Percentiles rank a stretch among this genome's conserved stretches.
Conservation (phyloP, 176 grass and related monocot species). For the Oryza australiensis region DNA sequence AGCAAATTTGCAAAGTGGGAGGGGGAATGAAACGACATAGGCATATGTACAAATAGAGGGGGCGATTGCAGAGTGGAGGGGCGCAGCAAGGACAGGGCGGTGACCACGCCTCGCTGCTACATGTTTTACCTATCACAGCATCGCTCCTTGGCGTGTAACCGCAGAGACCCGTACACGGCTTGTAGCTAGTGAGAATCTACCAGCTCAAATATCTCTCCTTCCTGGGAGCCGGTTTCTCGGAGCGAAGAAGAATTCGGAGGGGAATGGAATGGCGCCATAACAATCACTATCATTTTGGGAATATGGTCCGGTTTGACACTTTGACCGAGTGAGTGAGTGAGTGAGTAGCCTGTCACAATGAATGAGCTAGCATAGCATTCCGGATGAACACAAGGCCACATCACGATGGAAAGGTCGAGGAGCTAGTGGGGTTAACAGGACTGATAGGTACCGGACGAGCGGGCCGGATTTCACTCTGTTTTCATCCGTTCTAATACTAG, state of each 20-base stretch:
- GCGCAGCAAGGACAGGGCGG: conserved; percentile 16
- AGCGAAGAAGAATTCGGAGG: not conserved
- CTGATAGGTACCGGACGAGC: conserved; percentile 2
- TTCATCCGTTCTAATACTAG: not conserved
- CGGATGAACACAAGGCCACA: not conserved
- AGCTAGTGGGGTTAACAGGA: not conserved
- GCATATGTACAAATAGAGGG: conserved; percentile 36
- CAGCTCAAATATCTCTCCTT: not conserved
- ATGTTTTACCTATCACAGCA: conserved; percentile 21
- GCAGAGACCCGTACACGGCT: not conserved
- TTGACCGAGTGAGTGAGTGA: conserved; percentile 54
- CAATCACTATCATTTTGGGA: conserved; percentile 57
- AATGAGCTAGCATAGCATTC: not conserved
- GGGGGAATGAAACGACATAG: conserved; percentile 35
- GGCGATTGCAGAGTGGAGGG: conserved; percentile 34
- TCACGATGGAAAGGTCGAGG: not conserved
- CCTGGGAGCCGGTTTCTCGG: not conserved
- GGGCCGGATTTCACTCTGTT: not conserved
- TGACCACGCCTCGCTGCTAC: conserved; percentile 30
- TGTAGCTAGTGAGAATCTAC: not conserved
- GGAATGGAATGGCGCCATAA: conserved; percentile 27
- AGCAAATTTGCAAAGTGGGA: conserved; percentile 19
- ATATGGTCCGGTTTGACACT: conserved; percentile 36
- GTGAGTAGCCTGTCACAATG: conserved; percentile 27
- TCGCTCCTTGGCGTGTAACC: not conserved